phyloP scores from a whole-genome alignment of 768 basidiomycete species.

The Mycena galopus region DNA sequence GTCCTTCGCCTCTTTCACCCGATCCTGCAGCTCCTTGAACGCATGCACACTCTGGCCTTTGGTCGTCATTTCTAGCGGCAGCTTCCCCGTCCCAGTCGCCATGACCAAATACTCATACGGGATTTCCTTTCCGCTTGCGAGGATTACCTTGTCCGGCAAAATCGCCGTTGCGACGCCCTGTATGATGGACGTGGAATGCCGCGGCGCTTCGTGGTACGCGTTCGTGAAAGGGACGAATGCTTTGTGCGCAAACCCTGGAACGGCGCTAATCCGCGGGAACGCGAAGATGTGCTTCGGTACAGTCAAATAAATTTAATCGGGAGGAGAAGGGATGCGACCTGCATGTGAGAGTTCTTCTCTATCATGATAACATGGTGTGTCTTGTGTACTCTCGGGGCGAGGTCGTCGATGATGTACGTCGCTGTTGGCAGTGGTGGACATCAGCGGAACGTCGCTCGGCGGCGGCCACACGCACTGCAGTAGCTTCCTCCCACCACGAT shows the following conservation, averaged over 20 bases:
- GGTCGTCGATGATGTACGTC: slow-evolving; percentile 36
- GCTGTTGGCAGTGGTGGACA: not conserved
- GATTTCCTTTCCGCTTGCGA: slow-evolving; percentile 40
- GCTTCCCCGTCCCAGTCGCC: slow-evolving; percentile 48
- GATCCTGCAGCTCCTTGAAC: slow-evolving; percentile 43
- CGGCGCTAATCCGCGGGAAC: slow-evolving; percentile 49
- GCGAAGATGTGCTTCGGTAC: slow-evolving; percentile 44
- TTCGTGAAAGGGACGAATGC: slow-evolving; percentile 50
- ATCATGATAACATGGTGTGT: slow-evolving; percentile 46
- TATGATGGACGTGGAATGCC: slow-evolving; percentile 38
- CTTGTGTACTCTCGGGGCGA: slow-evolving; percentile 38
- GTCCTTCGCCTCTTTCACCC: slow-evolving; percentile 49
- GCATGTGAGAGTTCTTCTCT: slow-evolving; percentile 50
- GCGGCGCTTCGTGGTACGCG: slow-evolving; percentile 37
- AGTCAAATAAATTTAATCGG: not conserved
- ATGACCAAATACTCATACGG: slow-evolving; percentile 50
- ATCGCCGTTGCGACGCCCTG: slow-evolving; percentile 36
- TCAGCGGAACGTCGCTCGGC: not conserved
- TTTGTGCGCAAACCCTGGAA: slow-evolving; percentile 44
- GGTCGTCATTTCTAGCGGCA: slow-evolving; percentile 33
- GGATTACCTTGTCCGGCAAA: slow-evolving; percentile 35
- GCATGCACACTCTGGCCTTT: slow-evolving; percentile 44
- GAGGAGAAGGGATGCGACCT: slow-evolving; percentile 22
- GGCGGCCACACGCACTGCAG: slow-evolving; percentile 39
- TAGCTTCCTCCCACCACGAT: slow-evolving; percentile 52